phyloP scores from a whole-genome alignment of 306 rosid species.

The Hylodesmum podocarpum region DNA sequence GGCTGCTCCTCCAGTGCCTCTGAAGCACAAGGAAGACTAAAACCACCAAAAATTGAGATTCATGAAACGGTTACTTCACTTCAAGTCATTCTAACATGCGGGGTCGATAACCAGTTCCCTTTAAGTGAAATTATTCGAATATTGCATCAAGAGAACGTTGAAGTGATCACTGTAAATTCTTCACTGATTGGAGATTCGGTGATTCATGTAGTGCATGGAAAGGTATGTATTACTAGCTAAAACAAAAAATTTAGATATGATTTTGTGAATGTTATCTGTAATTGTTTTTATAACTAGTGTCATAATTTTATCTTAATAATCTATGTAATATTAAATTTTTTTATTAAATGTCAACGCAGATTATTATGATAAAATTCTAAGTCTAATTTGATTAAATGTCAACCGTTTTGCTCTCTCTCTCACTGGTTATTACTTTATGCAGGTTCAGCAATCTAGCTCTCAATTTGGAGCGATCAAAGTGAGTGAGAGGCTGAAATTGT shows the following conservation, averaged over 20 bases:
- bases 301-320: too few relatives aligned
- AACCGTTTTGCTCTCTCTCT: too few relatives aligned
- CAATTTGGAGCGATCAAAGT: constrained; percentile 53
- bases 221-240: constrained; percentile 47
- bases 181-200: constrained; percentile 37
- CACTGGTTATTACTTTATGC: background rate
- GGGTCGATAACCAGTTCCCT: constrained; percentile 43
- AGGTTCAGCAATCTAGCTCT: constrained; percentile 42
- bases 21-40: constrained; percentile 17
- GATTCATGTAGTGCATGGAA: constrained; percentile 47
- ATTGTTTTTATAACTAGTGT: too few relatives aligned
- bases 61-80: constrained; percentile 50
- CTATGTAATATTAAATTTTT: too few relatives aligned
- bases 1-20: background rate
- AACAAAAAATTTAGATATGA: too few relatives aligned
- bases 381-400: too few relatives aligned
- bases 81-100: constrained; percentile 48
- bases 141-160: constrained; percentile 53
- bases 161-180: constrained; percentile 40
- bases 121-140: constrained; percentile 57
- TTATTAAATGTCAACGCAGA: too few relatives aligned
- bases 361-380: too few relatives aligned
- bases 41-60: constrained; percentile 48
- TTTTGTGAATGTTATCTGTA: too few relatives aligned
- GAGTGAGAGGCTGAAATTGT: constrained; percentile 47